phyloP scores from a whole-genome alignment of 371 early-diverging fungal genomes.

The Mortierella sp. region DNA sequence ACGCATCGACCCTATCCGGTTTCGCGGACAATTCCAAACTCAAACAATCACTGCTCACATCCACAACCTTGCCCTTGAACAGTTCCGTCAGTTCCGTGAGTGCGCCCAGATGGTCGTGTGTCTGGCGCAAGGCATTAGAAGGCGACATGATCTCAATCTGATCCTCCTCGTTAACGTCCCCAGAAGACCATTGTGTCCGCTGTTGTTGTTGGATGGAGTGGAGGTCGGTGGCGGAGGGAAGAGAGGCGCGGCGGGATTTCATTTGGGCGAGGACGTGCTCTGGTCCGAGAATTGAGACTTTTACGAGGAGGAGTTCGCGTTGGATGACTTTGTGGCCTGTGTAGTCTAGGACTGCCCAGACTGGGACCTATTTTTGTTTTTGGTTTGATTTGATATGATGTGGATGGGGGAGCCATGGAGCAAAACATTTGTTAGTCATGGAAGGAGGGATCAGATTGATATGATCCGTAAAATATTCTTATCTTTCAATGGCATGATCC shows the following conservation, averaged over 20 bases:
- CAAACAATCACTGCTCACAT: constrained; percentile 86
- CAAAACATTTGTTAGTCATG: constrained; percentile 7
- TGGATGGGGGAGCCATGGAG: not conserved
- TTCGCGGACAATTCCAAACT: constrained; percentile 92
- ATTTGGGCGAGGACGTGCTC: constrained; percentile 72
- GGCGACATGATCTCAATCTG: constrained; percentile 61
- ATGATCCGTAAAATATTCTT: not conserved
- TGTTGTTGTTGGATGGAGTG: constrained; percentile 8
- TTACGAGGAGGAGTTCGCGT: constrained; percentile 92
- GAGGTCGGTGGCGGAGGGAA: constrained; percentile 8
- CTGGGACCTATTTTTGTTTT: constrained; percentile 75
- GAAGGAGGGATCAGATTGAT: not conserved
- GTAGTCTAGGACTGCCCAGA: constrained; percentile 98
- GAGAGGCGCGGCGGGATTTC: constrained; percentile 37
- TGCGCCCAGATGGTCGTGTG: constrained; percentile 86
- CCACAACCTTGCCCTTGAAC: constrained; percentile 92
- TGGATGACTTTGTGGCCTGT: constrained; percentile 86
- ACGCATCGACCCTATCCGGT: constrained; percentile 87
- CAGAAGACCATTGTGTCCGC: constrained; percentile 35
- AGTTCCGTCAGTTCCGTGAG: constrained; percentile 88
- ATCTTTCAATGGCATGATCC: not conserved
- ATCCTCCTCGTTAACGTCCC: constrained; percentile 48
- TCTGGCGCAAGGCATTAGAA: constrained; percentile 69
- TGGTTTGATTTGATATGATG: constrained; percentile 60
- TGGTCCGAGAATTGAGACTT: constrained; percentile 90